phyloP scores from a whole-genome alignment of 345 rosid genomes.

The Luvunga scandens region DNA sequence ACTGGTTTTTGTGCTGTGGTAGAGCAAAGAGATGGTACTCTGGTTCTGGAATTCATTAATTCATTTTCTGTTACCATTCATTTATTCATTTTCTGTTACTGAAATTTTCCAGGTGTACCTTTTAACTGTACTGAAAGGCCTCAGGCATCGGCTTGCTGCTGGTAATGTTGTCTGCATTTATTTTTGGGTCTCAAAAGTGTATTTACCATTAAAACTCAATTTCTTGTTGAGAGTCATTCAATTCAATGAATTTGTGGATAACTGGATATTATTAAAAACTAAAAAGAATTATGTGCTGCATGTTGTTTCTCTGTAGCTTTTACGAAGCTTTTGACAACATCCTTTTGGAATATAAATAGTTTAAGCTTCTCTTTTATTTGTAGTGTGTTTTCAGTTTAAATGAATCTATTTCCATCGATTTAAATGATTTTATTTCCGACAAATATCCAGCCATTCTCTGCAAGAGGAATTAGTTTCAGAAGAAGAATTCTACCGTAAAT shows the following conservation, averaged over 20 bases:
- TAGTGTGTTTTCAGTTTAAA: not conserved
- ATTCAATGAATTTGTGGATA: not conserved
- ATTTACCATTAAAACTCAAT: not conserved
- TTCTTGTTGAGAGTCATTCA: not conserved
- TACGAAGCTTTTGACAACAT: not conserved
- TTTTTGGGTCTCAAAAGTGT: not conserved
- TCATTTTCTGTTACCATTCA: slow-evolving; percentile 1
- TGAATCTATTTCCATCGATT: not conserved
- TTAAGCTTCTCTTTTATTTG: not conserved
- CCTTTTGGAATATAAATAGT: not conserved
- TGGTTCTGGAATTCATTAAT: not conserved
- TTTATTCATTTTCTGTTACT: not conserved
- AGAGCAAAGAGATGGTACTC: not conserved
- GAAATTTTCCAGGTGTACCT: slow-evolving; percentile 69
- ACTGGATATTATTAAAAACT: not conserved
- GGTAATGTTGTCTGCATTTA: slow-evolving; percentile 40
- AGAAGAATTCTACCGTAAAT: not conserved
- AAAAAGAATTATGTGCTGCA: not conserved
- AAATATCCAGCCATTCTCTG: not conserved
- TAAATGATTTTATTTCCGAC: not conserved
- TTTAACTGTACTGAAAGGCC: slow-evolving; percentile 76
- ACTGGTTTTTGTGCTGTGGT: not conserved
- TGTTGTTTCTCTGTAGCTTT: not conserved
- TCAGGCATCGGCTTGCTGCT: slow-evolving; percentile 93
- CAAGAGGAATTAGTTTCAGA: not conserved